Base-by-base conservation (phyloP, 2,329 filamentous ascomycete genomes). In the Sporothrix pallida region DNA sequence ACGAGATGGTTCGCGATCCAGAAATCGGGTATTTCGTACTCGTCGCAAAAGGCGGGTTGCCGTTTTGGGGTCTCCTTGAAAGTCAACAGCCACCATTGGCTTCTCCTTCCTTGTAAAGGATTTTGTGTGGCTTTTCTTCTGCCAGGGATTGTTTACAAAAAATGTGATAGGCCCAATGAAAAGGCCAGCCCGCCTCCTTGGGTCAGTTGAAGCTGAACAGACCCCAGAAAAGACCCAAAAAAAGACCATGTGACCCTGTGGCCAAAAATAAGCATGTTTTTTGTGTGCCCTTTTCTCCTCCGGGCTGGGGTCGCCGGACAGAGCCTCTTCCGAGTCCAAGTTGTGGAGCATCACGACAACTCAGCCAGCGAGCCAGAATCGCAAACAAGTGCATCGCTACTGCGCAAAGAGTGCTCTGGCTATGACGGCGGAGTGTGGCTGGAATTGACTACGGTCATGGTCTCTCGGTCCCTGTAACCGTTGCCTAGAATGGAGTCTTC, bases 261-360 rank as follows among this genome's bases (percentile, higher is more conserved):
- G 60, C 62, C 37, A 67, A 48, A 63, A 67, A 67, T 67, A 48
- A 63, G 58, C 58, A 44, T 63, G 58, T n/a, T 63, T 63, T 63
- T 26, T 8, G 52, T 56, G 31, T 56, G 17, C 13, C 15, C 31
- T 37, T 58, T 13, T 37, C 4, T 60, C 48, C 13, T 52, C 48
- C n/a, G 15, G 7, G 37, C 42, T 67, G 42, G 62, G 10, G 17
- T 17, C 31, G 37, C 17, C 8, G 2, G 31, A n/a, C 62, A 67
- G 42, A 67, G 10, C 62, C 42, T 48, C 62, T 15, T 26, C 26
- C 13, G n/a, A 4, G 46, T 48, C 42, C 58, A 62, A 8, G 58
- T 20, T 54, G 52, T 17, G 9, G 31, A 37, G 31, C 31, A 37
- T 37, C 31, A 3, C 31, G 31, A 37, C 31, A 37, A 37, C 31